Evolutionary conservation across 495 filamentous ascomycete species (phyloP).

Genomic region (Lophiostoma macrostomum): DNA sequence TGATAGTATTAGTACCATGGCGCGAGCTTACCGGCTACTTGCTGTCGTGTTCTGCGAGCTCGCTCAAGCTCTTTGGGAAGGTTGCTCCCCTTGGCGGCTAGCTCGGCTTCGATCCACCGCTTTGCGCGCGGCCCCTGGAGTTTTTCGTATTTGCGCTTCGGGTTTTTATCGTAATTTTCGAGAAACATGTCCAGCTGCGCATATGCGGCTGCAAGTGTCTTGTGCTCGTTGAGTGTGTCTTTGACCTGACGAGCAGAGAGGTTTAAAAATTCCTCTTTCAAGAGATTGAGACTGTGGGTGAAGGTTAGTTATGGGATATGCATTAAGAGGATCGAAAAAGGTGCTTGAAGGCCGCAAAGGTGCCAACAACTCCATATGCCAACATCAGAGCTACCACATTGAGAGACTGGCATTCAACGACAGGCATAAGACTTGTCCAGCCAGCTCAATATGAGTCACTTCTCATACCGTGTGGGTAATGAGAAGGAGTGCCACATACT

Average conservation of each 20-base stretch:
- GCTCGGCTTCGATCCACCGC: not conserved
- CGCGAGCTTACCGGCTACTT: conserved; percentile 23
- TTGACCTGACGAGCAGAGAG: conserved; percentile 50
- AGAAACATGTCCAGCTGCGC: conserved; percentile 45
- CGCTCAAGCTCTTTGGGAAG: conserved; percentile 26
- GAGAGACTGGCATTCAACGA: too few relatives aligned
- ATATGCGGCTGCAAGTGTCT: conserved; percentile 47
- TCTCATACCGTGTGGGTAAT: not conserved
- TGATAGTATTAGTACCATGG: too few relatives aligned
- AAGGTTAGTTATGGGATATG: not conserved
- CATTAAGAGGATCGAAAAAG: not conserved
- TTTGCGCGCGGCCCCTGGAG: not conserved
- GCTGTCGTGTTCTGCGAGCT: conserved; percentile 27
- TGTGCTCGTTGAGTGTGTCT: conserved; percentile 40
- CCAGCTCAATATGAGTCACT: too few relatives aligned
- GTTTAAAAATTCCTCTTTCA: conserved; percentile 48
- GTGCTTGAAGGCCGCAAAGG: too few relatives aligned
- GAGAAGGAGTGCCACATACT: not conserved
- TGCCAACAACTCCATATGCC: too few relatives aligned
- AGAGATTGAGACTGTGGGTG: conserved; percentile 25
- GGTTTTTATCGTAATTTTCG: conserved; percentile 31
- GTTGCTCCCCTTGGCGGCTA: too few relatives aligned
- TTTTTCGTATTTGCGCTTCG: not conserved
- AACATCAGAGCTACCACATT: too few relatives aligned
- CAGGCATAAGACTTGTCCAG: too few relatives aligned